A percentile compares a stretch with the other conserved stretches of the same genome.
These are phyloP conservation scores for Neoascochyta sp. DNA, from an alignment of 2,329 filamentous ascomycete genomes.

Conservation along the genomic window DNA sequence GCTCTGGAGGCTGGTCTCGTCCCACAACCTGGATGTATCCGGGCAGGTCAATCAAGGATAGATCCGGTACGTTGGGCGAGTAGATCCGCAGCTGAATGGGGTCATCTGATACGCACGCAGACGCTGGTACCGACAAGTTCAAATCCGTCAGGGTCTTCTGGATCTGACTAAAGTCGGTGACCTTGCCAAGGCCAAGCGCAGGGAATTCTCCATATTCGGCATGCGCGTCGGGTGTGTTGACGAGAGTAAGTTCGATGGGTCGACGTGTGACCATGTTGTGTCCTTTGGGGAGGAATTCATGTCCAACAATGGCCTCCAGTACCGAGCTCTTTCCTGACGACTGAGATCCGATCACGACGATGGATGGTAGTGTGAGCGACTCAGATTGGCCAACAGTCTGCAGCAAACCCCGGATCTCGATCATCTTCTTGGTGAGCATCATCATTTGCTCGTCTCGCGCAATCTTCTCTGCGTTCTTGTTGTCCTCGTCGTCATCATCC, in stretches of 20 bases:
- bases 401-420: conserved; percentile 90
- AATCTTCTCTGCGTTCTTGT: conserved; percentile 60
- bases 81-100: conserved; percentile 95
- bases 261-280: conserved; percentile 96
- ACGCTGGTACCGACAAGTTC: conserved; percentile 85
- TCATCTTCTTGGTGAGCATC: conserved; percentile 98
- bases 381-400: conserved; percentile 90
- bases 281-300: conserved; percentile 97
- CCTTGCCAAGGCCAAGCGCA: conserved; percentile 80
- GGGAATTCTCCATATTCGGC: conserved; percentile 96
- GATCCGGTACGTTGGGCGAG: conserved; percentile 89
- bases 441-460: conserved; percentile 98
- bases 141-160: conserved; percentile 92
- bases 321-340: conserved; percentile 98
- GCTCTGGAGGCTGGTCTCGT: conserved; percentile 80
- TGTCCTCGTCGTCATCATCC: conserved; percentile 64
- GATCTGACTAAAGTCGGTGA: conserved; percentile 87
- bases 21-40: conserved; percentile 97
- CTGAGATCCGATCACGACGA: conserved; percentile 98
- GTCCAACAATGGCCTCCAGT: conserved; percentile 91
- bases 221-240: conserved; percentile 85
- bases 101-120: conserved; percentile 91
- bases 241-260: conserved; percentile 90
- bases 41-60: conserved; percentile 92
- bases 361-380: conserved; percentile 83